Conservation (phyloP, 2,329 filamentous ascomycete genomes). For the Alternaria incomplexa region DNA sequence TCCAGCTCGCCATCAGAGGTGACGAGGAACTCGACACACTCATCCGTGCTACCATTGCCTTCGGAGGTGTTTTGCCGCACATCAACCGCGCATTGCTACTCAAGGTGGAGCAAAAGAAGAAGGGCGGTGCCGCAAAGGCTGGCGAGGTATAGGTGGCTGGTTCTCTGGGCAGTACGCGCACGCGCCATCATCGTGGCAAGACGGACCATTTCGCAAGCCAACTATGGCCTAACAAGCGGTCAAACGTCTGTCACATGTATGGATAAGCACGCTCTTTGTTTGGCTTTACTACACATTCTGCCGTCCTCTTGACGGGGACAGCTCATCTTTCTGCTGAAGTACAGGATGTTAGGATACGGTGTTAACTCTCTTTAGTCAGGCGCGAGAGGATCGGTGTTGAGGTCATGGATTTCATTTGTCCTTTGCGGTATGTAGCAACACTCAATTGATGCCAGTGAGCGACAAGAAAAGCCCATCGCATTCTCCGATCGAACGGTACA, state of each 20-base stretch:
- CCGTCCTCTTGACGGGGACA: slow-evolving; percentile 12
- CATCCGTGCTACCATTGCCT: slow-evolving; percentile 96
- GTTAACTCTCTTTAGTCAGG: slow-evolving; percentile 32
- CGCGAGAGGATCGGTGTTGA: slow-evolving; percentile 34
- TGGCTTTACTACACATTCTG: slow-evolving; percentile 20
- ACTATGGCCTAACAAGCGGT: neutral
- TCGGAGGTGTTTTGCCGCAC: slow-evolving; percentile 96
- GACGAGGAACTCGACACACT: slow-evolving; percentile 98
- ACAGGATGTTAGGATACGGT: slow-evolving; percentile 23
- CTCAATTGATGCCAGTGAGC: slow-evolving; percentile 12
- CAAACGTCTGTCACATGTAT: neutral
- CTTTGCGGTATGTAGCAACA: slow-evolving; percentile 37
- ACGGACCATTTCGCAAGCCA: neutral
- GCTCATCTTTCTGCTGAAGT: slow-evolving; percentile 11
- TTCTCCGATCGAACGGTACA: neutral
- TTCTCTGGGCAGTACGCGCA: slow-evolving; percentile 1
- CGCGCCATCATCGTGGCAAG: slow-evolving; percentile 3
- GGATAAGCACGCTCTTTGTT: slow-evolving; percentile 26
- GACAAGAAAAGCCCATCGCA: neutral
- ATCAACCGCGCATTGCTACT: slow-evolving; percentile 97
- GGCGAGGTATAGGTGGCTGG: slow-evolving; percentile 30
- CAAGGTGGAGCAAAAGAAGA: slow-evolving; percentile 98
- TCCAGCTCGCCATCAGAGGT: slow-evolving; percentile 96
- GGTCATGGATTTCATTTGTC: slow-evolving; percentile 23
- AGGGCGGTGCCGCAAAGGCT: slow-evolving; percentile 77